Evolutionary conservation across 345 rosid genomes (phyloP).

Genomic region (Gossypium bickii): DNA sequence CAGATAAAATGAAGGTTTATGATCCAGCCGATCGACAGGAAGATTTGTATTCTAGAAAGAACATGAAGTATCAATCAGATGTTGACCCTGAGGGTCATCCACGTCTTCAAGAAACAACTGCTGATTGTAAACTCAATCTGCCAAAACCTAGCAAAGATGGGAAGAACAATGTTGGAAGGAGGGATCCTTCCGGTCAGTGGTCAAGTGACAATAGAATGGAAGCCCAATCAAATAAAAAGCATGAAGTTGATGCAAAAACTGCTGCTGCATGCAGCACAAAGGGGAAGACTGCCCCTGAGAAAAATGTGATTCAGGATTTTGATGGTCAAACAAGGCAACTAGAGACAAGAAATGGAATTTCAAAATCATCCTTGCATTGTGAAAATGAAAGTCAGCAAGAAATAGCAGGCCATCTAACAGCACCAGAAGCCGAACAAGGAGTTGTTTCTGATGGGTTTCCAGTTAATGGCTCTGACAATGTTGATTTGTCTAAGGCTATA

Average conservation of each 20-base stretch:
- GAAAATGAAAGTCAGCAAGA: constrained; percentile 21
- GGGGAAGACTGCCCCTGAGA: constrained; percentile 13
- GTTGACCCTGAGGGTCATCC: constrained; percentile 11
- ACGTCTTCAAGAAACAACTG: constrained; percentile 6
- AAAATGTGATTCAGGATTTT: constrained; percentile 24
- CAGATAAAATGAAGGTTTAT: constrained; percentile 22
- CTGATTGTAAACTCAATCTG: constrained; percentile 11
- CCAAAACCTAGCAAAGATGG: constrained; percentile 22
- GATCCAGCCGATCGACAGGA: constrained; percentile 19
- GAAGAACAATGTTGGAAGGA: constrained; percentile 21
- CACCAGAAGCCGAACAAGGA: constrained; percentile 17
- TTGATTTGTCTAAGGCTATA: constrained; percentile 25
- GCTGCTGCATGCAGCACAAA: constrained; percentile 12
- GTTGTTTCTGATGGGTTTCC: constrained; percentile 15
- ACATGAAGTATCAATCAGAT: constrained; percentile 16
- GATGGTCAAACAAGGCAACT: constrained; percentile 16
- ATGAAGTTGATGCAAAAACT: constrained; percentile 25
- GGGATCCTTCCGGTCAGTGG: constrained; percentile 16
- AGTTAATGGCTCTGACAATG: constrained; percentile 33
- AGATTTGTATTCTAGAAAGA: constrained; percentile 22
- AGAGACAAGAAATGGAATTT: constrained; percentile 20
- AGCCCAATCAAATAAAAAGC: constrained; percentile 22
- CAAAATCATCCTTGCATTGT: constrained; percentile 12
- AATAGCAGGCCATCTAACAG: constrained; percentile 11
- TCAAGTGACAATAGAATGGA: constrained; percentile 25